Evolutionary conservation across 768 basidiomycete species (phyloP).

Genomic region (Leccinum arenicola): DNA sequence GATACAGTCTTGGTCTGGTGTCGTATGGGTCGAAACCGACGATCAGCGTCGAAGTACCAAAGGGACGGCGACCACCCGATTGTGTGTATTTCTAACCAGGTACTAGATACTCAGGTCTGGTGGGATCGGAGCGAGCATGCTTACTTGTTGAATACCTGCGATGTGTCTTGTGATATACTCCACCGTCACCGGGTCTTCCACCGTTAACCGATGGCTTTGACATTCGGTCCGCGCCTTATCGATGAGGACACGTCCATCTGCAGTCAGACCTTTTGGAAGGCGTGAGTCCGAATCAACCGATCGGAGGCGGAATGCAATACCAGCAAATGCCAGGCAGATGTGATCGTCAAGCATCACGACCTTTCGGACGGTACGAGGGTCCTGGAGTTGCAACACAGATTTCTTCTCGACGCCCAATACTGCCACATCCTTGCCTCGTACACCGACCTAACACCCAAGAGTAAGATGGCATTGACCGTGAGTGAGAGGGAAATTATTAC

Average conservation of each 20-base stretch:
- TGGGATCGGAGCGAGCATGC: conserved; percentile 12
- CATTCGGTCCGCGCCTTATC: conserved; percentile 98
- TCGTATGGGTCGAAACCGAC: conserved; percentile 97
- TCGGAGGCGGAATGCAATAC: conserved; percentile 41
- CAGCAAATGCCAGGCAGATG: conserved; percentile 95
- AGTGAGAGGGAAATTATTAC: conserved; percentile 43
- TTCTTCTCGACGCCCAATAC: conserved; percentile 99
- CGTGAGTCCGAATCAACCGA: conserved; percentile 10
- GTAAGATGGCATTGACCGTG: conserved; percentile 3
- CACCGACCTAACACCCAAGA: conserved; percentile 69
- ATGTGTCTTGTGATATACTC: conserved; percentile 99
- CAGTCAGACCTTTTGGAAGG: conserved; percentile 73
- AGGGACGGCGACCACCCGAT: conserved; percentile 97
- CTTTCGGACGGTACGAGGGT: conserved; percentile 95
- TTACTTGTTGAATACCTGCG: conserved; percentile 97
- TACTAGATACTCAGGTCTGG: background rate
- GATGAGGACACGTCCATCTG: conserved; percentile 95
- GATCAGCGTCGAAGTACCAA: conserved; percentile 95
- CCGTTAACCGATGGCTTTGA: conserved; percentile 93
- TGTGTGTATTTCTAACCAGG: conserved; percentile 84
- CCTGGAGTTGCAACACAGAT: conserved; percentile 94
- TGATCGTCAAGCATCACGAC: conserved; percentile 99
- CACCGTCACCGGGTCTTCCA: conserved; percentile 96
- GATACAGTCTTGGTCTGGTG: conserved; percentile 74
- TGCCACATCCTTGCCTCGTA: conserved; percentile 91